phyloP scores from a whole-genome alignment of 1,284 basidiomycete species.

The Xerocomus amazonicus region DNA sequence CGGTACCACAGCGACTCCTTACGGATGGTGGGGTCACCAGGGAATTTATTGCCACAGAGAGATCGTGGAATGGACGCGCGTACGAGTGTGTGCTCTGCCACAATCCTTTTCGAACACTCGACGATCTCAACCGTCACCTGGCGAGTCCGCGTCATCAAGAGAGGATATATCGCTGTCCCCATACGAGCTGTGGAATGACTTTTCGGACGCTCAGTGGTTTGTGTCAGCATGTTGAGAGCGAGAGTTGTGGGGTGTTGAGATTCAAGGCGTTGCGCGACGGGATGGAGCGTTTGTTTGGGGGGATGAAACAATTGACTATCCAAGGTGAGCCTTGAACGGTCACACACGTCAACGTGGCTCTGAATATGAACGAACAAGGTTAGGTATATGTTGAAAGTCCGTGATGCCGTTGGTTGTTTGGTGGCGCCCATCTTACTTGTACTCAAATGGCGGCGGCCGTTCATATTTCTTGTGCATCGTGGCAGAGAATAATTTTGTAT shows the following conservation, averaged over 20 bases:
- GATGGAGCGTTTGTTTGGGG: conserved; percentile 33
- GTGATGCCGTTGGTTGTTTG: conserved; percentile 8
- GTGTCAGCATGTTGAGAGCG: conserved; percentile 56
- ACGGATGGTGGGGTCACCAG: conserved; percentile 16
- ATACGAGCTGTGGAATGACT: conserved; percentile 33
- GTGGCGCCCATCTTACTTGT: conserved; percentile 11
- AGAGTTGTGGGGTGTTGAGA: conserved; percentile 45
- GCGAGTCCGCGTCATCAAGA: conserved; percentile 45
- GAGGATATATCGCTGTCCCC: conserved; percentile 45
- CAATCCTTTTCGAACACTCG: conserved; percentile 34
- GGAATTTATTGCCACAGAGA: conserved; percentile 37
- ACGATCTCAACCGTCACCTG: conserved; percentile 49
- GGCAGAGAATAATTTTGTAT: neutral
- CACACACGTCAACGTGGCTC: neutral
- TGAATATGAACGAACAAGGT: neutral
- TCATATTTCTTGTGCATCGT: conserved; percentile 1
- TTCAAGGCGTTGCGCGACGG: conserved; percentile 38
- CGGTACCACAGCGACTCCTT: conserved; percentile 36
- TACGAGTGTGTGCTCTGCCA: conserved; percentile 59
- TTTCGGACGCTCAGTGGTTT: conserved; percentile 48
- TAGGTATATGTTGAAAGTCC: conserved; percentile 25
- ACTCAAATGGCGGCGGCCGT: conserved; percentile 16
- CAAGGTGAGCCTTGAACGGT: conserved; percentile 31
- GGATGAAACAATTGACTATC: conserved; percentile 17
- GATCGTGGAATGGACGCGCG: conserved; percentile 44